Evolutionary conservation across 164 flowering plant genomes (phyloP), one percentile per base, ranked within the genome.

Genomic region (Tetrastigma voinierianum): DNA sequence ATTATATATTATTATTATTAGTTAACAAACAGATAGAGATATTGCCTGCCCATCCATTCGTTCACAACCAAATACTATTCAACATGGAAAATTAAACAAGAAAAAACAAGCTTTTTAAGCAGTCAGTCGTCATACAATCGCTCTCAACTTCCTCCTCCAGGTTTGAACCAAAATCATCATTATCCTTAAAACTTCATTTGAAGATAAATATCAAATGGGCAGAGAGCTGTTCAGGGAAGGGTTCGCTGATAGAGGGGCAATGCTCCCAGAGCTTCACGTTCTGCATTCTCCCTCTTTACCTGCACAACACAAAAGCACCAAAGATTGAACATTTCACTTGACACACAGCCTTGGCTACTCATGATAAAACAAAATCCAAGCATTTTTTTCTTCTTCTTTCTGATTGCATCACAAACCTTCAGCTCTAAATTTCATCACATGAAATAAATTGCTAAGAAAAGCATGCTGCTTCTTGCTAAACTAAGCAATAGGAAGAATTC

Each of bases 231-330:
- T 84, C 71, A 90, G 0, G 98, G 95, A 69, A 93, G 61, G 18
- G 84, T 70, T 59, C 98, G 90, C 74, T 93, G 90, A 59, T 86
- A 83, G 68, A 93, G 87, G 17, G 98, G 98, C 77, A 87, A 79
- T 40, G 96, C 98, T 77, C 98, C 98, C 79, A 93, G 72, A 23
- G 98, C 95, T 70, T 90, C 88, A 25, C 96, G 89, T 73, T 93
- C 98, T 66, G 84, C 90, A 3, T 57, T 83, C 78, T 93, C 98
- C 72, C 69, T 86, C 81, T 87, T 79, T 43, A 93, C 92, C 96
- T 93, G 87, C 79, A 76, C 53, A 55, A 47, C 45, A 47, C 45
- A 64, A 2, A 68, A 68, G 7, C 51, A 46, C 44, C n/a, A 10
- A 25, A 9, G 18, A 43, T 24, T 17, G 2, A 10, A 15, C 1